phyloP scores from a whole-genome alignment of 495 filamentous ascomycete genomes.

The Aspergillus biplanus region DNA sequence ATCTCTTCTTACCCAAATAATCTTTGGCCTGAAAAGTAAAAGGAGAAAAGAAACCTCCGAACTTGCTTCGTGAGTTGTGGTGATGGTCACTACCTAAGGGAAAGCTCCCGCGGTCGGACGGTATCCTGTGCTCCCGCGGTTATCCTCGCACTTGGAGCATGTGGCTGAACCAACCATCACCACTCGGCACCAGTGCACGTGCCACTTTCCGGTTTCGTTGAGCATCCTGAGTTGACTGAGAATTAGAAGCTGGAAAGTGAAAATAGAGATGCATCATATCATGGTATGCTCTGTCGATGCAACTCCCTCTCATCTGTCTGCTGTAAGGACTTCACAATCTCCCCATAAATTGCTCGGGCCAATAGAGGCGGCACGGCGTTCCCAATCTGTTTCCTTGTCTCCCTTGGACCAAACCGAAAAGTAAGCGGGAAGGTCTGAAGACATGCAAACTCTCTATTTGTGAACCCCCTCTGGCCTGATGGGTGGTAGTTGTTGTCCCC shows the following conservation, averaged over 20 bases:
- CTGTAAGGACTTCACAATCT: conserved; percentile 60
- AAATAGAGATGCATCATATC: neutral
- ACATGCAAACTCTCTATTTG: conserved; percentile 71
- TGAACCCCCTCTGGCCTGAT: conserved; percentile 67
- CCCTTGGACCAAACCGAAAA: conserved; percentile 57
- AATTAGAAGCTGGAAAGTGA: neutral
- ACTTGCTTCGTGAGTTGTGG: neutral
- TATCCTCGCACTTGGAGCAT: conserved; percentile 7
- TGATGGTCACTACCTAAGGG: neutral
- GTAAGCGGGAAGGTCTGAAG: conserved; percentile 74
- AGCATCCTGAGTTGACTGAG: neutral
- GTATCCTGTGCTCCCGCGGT: conserved; percentile 22
- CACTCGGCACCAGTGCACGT: neutral
- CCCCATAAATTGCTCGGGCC: conserved; percentile 60
- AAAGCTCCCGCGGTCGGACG: conserved; percentile 18
- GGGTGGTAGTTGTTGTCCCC: conserved; percentile 71
- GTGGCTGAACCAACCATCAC: neutral
- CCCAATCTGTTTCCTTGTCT: conserved; percentile 73
- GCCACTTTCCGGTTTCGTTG: neutral
- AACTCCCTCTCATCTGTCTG: conserved; percentile 53
- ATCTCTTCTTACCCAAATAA: conserved; percentile 4
- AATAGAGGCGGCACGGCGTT: conserved; percentile 81
- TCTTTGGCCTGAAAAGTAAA: neutral
- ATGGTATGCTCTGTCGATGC: neutral
- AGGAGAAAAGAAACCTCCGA: neutral